Base-by-base conservation (phyloP, 257 asterid genomes). In the Nicotiana obtusifolia region DNA sequence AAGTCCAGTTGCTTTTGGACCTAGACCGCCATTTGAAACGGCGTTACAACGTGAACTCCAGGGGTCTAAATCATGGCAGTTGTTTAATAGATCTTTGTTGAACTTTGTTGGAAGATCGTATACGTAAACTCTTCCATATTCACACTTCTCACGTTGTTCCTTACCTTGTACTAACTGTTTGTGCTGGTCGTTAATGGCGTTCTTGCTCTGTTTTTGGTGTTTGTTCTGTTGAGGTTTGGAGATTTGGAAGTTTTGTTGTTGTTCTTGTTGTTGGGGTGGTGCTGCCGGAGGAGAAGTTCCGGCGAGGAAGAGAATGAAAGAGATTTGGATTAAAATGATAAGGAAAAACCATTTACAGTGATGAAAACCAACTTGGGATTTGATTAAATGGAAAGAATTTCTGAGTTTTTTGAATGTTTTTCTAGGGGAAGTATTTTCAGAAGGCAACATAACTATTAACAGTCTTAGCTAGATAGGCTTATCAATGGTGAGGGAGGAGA, bases 21-120 rank as follows among this genome's bases (percentile, higher is more conserved):
- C 95, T 15, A 81, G 68, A 53, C 95, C 95, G 77, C 80, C 83
- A 68, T 89, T 86, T 53, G 91, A 61, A 17, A 85, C 86, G 66
- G 82, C 84, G 54, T 89, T 88, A 86, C 94, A 90, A 2, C 85
- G 88, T 81, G 90, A 89, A 22, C 78, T 89, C 90, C 90, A 87
- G 0, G 90, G 91, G 83, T 89, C 81, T 47, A 89, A 61, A 17
- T 89, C 92, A 41, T 85, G 84, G 81, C 92, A 90, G 15, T 87
- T 89, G 54, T 80, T 85, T 22, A 88, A 1, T 10, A 90, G 54
- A 44, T 88, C 91, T 62, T 31, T 77, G 87, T 91, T 90, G 87
- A 90, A 85, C 35, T 44, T 33, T 16, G 89, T 52, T 9, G 95
- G 93, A 16, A 88, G 88, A 52, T 91, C 87, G 81, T 91, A 91